phyloP scores from a whole-genome alignment of 345 rosid species.

The Salix purpurea region DNA sequence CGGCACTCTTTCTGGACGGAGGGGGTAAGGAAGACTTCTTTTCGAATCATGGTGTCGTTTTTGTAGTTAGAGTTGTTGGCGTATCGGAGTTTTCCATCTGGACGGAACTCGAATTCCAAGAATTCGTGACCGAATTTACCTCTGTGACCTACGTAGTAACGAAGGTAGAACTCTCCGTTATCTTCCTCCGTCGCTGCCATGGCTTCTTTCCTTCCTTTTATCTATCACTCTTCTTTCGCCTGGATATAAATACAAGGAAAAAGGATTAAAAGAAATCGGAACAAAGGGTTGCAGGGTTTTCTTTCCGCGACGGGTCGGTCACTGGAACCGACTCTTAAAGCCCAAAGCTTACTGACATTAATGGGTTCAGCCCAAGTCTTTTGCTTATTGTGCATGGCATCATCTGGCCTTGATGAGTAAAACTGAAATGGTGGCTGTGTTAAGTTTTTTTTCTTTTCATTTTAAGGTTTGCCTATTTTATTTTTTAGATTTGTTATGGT shows the following conservation, averaged over 20 bases:
- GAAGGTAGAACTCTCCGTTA: conserved; percentile 71
- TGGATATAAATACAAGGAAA: not conserved
- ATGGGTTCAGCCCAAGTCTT: not conserved
- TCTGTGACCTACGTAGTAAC: conserved; percentile 97
- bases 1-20: conserved; percentile 90
- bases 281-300: too few relatives aligned
- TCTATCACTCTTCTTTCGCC: not conserved
- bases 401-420: too few relatives aligned
- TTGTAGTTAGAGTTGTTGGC: conserved; percentile 99
- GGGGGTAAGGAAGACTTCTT: conserved; percentile 93
- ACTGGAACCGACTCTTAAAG: not conserved
- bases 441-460: too few relatives aligned
- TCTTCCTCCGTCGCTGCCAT: conserved; percentile 63
- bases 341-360: not conserved
- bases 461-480: too few relatives aligned
- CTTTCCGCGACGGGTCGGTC: too few relatives aligned
- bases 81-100: conserved; percentile 94
- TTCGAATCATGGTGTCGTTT: conserved; percentile 98
- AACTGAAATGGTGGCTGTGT: too few relatives aligned
- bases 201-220: not conserved
- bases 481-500: too few relatives aligned
- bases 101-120: conserved; percentile 94
- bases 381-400: not conserved
- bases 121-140: conserved; percentile 99
- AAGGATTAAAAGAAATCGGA: not conserved